Conservation (phyloP, 192 early-diverging fungal genomes). For the Funneliformis mosseae region DNA sequence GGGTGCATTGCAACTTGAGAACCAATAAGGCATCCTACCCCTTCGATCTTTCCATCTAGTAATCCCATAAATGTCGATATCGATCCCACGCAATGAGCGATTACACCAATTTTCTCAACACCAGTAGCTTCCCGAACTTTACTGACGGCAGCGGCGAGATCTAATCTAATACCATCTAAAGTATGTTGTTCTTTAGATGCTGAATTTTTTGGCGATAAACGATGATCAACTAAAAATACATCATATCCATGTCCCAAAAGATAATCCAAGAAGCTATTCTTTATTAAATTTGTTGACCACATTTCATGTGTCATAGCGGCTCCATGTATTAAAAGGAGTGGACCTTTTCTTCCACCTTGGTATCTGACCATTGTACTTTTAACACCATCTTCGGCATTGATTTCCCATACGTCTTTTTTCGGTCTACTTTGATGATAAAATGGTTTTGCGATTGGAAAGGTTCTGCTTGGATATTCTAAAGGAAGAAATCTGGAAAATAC, state of each 20-base stretch:
- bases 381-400: conserved; percentile 42
- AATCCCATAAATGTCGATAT: conserved; percentile 46
- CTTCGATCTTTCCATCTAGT: conserved; percentile 44
- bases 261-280: conserved; percentile 46
- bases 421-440: conserved; percentile 31
- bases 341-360: conserved; percentile 38
- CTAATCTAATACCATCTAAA: conserved; percentile 35
- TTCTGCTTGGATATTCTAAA: conserved; percentile 38
- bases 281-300: conserved; percentile 44
- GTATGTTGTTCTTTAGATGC: conserved; percentile 38
- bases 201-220: conserved; percentile 36
- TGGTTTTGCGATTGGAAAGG: conserved; percentile 25
- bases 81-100: conserved; percentile 50
- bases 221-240: conserved; percentile 49
- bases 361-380: conserved; percentile 40
- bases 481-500: conserved; percentile 41
- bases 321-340: conserved; percentile 52
- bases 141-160: conserved; percentile 42
- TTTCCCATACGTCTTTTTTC: conserved; percentile 27
- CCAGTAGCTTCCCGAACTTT: conserved; percentile 40
- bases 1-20: conserved; percentile 39
- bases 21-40: conserved; percentile 45
- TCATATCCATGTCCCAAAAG: conserved; percentile 47
- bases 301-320: conserved; percentile 44
- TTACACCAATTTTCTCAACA: conserved; percentile 44